These are phyloP conservation scores for Candida pseudoglaebosa DNA, from an alignment of 805 yeast genomes.

Conservation along the genomic window DNA sequence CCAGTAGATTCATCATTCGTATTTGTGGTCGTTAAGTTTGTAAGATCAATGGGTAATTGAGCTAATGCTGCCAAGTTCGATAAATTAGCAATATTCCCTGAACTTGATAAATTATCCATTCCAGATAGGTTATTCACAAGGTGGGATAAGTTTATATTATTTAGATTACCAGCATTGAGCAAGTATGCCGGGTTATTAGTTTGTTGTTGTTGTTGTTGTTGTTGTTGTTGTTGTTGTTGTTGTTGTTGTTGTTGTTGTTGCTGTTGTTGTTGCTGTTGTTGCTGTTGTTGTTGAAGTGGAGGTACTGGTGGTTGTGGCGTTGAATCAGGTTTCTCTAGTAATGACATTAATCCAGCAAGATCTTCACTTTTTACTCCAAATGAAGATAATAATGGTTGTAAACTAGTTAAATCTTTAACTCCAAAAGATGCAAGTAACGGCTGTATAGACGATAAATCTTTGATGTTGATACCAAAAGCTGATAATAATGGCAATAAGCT, in stretches of 20 bases:
- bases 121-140: slow-evolving; percentile 37
- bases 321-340: neutral
- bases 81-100: slow-evolving; percentile 37
- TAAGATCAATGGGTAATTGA: slow-evolving; percentile 38
- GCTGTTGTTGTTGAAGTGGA: neutral
- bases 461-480: slow-evolving; percentile 1
- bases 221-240: neutral
- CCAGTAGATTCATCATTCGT: neutral
- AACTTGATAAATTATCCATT: slow-evolving; percentile 30
- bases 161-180: slow-evolving; percentile 36
- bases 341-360: neutral
- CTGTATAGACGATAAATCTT: neutral
- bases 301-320: neutral
- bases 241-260: neutral
- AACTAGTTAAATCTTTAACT: neutral
- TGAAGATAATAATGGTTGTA: neutral
- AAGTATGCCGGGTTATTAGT: slow-evolving; percentile 10
- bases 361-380: neutral
- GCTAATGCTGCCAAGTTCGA: slow-evolving; percentile 41
- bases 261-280: neutral
- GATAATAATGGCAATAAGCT: slow-evolving; percentile 1
- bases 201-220: neutral
- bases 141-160: slow-evolving; percentile 40
- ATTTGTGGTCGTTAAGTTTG: slow-evolving; percentile 20
- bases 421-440: slow-evolving; percentile 4